A percentile compares a stretch with the other conserved stretches of the same genome.
These are phyloP conservation scores for Acmispon strigosus DNA, from an alignment of 306 rosid genomes.

Conservation along the genomic window DNA sequence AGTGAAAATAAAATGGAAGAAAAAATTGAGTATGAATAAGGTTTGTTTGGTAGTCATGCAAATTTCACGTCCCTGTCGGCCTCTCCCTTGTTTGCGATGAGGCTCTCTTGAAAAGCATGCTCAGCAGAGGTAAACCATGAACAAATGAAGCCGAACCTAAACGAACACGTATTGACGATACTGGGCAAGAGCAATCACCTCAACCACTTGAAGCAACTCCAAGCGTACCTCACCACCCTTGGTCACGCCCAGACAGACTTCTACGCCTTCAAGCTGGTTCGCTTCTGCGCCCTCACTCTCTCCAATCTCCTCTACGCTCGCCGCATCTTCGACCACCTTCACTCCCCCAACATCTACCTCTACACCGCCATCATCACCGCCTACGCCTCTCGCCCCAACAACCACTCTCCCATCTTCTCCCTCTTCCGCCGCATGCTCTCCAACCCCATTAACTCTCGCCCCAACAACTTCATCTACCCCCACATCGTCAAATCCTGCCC, in stretches of 20 bases:
- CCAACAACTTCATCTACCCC: conserved; percentile 62
- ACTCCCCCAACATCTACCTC: conserved; percentile 52
- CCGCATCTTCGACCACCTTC: conserved; percentile 40
- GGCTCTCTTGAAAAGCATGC: no score
- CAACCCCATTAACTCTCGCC: conserved; percentile 9
- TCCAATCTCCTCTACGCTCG: conserved; percentile 53
- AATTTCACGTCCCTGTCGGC: no score
- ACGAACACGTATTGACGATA: conserved; percentile 27
- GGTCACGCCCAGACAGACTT: conserved; percentile 68
- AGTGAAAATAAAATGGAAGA: no score
- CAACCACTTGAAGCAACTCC: conserved; percentile 64
- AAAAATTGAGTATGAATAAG: no score
- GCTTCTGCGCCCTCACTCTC: conserved; percentile 48
- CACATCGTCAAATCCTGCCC: conserved; percentile 46
- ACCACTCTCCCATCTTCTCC: conserved; percentile 25
- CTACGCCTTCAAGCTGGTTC: conserved; percentile 69
- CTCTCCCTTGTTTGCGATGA: no score
- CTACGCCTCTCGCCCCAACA: conserved; percentile 37
- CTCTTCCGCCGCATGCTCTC: conserved; percentile 48
- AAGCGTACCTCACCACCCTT: conserved; percentile 37
- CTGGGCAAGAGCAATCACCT: conserved; percentile 46
- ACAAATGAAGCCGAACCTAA: conserved; percentile 20
- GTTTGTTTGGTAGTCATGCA: no score
- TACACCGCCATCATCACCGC: conserved; percentile 73
- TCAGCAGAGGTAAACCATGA: not conserved